Evolutionary conservation across 106 monocot genomes (phyloP).

Genomic region (Dendrobium huoshanense): DNA sequence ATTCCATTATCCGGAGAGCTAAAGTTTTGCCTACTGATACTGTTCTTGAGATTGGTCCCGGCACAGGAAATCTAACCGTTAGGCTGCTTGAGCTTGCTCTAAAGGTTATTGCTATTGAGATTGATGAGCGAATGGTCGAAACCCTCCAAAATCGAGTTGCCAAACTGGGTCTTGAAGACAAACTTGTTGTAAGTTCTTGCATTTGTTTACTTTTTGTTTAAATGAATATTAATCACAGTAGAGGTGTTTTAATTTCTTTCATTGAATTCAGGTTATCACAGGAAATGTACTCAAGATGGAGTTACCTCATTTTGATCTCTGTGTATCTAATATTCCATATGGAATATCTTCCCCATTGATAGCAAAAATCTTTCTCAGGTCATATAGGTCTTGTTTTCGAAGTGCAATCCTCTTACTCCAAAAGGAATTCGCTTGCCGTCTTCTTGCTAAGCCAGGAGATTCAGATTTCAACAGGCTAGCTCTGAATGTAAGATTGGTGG

Average conservation of each 20-base stretch:
- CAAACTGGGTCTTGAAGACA: constrained; percentile 28
- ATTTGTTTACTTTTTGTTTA: background rate
- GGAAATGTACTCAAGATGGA: constrained; percentile 57
- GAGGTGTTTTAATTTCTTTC: background rate
- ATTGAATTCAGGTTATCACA: constrained; percentile 44
- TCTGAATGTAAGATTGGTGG: constrained; percentile 60
- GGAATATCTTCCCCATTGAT: constrained; percentile 86
- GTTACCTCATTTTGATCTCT: constrained; percentile 61
- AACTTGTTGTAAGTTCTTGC: constrained; percentile 44
- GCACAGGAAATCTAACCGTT: constrained; percentile 76
- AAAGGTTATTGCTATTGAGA: constrained; percentile 69
- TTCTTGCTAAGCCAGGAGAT: constrained; percentile 62
- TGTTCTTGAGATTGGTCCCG: constrained; percentile 71
- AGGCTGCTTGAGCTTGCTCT: constrained; percentile 40
- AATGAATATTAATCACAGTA: background rate
- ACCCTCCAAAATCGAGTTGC: constrained; percentile 32
- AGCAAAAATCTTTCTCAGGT: constrained; percentile 57
- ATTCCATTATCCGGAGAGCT: constrained; percentile 34
- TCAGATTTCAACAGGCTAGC: constrained; percentile 75
- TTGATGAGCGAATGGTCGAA: constrained; percentile 81
- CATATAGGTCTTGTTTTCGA: constrained; percentile 29
- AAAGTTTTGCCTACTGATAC: constrained; percentile 30
- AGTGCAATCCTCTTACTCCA: constrained; percentile 76
- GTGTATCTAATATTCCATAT: constrained; percentile 92
- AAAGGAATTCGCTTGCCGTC: constrained; percentile 77